Evolutionary conservation across 2,329 filamentous ascomycete genomes (phyloP).

Genomic region (Colletotrichum sp.): DNA sequence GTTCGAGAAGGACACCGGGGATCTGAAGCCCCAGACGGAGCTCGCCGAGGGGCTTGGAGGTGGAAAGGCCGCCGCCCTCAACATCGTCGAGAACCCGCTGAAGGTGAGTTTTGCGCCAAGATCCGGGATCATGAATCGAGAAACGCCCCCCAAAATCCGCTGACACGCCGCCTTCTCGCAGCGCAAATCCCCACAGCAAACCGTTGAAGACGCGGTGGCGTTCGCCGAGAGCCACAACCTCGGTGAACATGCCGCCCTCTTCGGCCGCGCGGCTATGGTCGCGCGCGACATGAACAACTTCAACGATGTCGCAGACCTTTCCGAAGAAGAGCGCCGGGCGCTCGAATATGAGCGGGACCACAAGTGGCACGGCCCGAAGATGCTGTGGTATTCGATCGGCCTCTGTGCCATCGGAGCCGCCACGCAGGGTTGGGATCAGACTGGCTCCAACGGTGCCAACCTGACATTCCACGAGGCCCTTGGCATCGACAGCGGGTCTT

Average conservation of each 20-base stretch:
- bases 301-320: conserved; percentile 30
- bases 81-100: conserved; percentile 37
- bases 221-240: conserved; percentile 58
- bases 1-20: neutral
- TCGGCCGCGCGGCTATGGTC: conserved; percentile 41
- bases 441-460: conserved; percentile 67
- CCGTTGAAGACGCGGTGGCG: conserved; percentile 44
- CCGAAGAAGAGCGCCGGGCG: conserved; percentile 37
- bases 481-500: conserved; percentile 39
- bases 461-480: conserved; percentile 60
- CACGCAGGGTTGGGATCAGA: conserved; percentile 70
- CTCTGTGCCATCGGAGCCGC: conserved; percentile 59
- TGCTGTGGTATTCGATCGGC: conserved; percentile 49
- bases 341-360: conserved; percentile 54
- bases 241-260: conserved; percentile 49
- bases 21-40: neutral
- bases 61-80: conserved; percentile 30
- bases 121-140: neutral
- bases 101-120: conserved; percentile 25
- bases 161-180: conserved; percentile 3
- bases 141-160: neutral
- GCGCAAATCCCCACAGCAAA: conserved; percentile 27
- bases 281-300: conserved; percentile 34
- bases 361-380: conserved; percentile 59
- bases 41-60: conserved; percentile 11